Evolutionary conservation across 495 filamentous ascomycete species (phyloP), one percentile per base, ranked within the genome.

Genomic region (Penicillium arizonense): DNA sequence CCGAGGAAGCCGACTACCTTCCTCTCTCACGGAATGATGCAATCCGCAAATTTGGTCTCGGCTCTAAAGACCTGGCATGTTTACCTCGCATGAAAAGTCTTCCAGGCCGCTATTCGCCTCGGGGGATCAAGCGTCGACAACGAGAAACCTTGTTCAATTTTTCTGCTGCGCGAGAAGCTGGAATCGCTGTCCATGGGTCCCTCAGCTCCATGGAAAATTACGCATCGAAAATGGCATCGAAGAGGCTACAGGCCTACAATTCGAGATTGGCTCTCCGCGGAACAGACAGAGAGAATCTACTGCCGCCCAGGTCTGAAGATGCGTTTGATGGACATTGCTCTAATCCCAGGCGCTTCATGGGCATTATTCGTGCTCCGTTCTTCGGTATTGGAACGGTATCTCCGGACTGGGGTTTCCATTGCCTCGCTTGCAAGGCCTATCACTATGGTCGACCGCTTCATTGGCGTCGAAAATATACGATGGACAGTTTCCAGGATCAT

Each of bases 301-400:
- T 57, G 24, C 63, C 28, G n/a, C 52, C 56, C 34, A 55, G 50
- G 44, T 42, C 11, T 36, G 37, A 57, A 42, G 38, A 63, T 39
- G 4, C 45, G 9, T 55, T 54, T 33, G 53, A 64, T 52, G 42
- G 28, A 8, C 32, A 33, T 12, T 37, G 11, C 23, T 59, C 44
- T 16, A 58, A 67, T 46, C 61, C 61, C 0, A 46, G 8, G 26
- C 57, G 63, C n/a, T 67, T 64, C 47, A 57, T 61, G 52, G 57
- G 50, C 11, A 58, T 64, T 52, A 44, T 67, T 24, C 54, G 53
- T 6, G 61, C 54, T 30, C 57, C 61, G 30, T 53, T 40, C 30
- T 35, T 61, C 11, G 35, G 54, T 18, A 2, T 4, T 24, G 5
- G 35, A 11, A 30, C 42, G 13, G 26, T 1, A 33, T 12, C 24